Evolutionary conservation across 2,329 filamentous ascomycete species (phyloP), one percentile per base, ranked within the genome.

Genomic region (Penicillium sp.): DNA sequence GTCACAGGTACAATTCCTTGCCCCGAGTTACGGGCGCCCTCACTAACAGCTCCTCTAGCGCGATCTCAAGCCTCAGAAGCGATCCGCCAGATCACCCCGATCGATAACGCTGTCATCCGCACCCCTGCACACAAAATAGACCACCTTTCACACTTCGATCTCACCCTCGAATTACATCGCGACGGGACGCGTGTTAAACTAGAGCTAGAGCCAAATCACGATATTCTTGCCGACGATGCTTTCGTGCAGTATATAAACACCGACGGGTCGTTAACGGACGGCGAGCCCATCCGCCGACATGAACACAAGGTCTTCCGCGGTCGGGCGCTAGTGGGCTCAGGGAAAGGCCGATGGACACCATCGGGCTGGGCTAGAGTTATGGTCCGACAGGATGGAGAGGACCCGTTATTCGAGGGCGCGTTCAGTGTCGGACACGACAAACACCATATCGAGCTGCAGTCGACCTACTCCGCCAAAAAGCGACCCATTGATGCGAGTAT

Each of bases 321-420:
- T 37, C 82, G 85, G 26, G 83, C 91, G 1, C 96, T 89, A 79
- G 75, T 92, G 47, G 83, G 87, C 59, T 82, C 83, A 22, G 78
- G 81, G 6, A 82, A 82, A 51, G 80, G 83, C 9, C 84, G 86
- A 63, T 98, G 92, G 91, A 86, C 86, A 54, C 86, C 88, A 62
- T 89, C 88, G 16, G 95, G 95, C 45, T 97, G 91, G 90, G 91
- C 93, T 44, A 84, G 95, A 56, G 86, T 98, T 60, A 86, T 87
- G 48, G 80, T 99, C 11, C 83, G 86, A 65, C 81, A 82, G 61
- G 95, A 99, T 76, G 95, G 95, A 2, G 74, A 80, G 43, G 71
- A 84, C 16, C 95, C 95, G 22, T 75, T 96, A 29, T 99, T 99
- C 65, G 91, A 97, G 74, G 95, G 95, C 52, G 89, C 89, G 3